These are phyloP conservation scores for Xylaria sp. DNA, from an alignment of 2,329 filamentous ascomycete species.

Conservation along the genomic window DNA sequence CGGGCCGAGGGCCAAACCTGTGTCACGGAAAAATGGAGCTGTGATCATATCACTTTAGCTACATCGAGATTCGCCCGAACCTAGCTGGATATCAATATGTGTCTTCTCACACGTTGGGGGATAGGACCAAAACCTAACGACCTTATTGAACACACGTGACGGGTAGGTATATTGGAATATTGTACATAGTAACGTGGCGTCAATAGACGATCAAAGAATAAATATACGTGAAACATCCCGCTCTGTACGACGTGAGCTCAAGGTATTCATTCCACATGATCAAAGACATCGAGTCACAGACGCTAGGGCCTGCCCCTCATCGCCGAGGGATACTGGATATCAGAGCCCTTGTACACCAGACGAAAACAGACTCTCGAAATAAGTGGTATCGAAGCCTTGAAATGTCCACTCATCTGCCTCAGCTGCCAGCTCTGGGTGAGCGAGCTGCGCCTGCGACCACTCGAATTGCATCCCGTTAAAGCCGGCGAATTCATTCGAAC, in stretches of 20 bases:
- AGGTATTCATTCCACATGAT: neutral
- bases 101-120: conserved; percentile 38
- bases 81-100: neutral
- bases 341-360: conserved; percentile 20
- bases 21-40: conserved; percentile 39
- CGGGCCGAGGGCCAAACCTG: conserved; percentile 34
- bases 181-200: conserved; percentile 27
- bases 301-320: neutral
- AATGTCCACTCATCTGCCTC: conserved; percentile 55
- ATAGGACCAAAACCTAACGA: conserved; percentile 2
- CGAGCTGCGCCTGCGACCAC: conserved; percentile 39
- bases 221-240: conserved; percentile 7
- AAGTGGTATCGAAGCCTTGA: conserved; percentile 51
- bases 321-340: neutral
- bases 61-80: neutral
- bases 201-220: neutral
- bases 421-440: conserved; percentile 46
- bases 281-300: neutral
- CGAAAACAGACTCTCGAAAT: conserved; percentile 45
- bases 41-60: conserved; percentile 40
- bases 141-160: conserved; percentile 15
- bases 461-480: conserved; percentile 43
- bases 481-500: conserved; percentile 15
- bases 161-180: conserved; percentile 14
- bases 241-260: neutral